Percentiles rank a stretch among this genome's conserved stretches.
These are phyloP conservation scores for Wallemia ichthyophaga DNA, from an alignment of 1,284 basidiomycete genomes.

Conservation along the genomic window DNA sequence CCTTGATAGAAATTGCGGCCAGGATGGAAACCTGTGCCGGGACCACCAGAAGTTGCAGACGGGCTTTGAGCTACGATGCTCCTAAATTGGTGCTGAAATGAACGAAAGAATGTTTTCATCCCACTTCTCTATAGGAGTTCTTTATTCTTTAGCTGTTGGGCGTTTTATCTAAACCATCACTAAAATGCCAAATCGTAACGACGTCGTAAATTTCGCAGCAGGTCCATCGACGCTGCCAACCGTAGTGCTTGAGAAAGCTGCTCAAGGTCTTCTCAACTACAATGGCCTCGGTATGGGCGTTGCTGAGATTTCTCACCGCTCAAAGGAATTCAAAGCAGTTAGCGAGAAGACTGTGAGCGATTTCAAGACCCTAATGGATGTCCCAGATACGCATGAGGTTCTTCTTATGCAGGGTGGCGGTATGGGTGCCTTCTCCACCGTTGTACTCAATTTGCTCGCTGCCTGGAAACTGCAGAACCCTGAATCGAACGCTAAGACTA, in stretches of 20 bases:
- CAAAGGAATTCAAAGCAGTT: slow-evolving; percentile 33
- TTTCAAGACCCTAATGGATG: slow-evolving; percentile 33
- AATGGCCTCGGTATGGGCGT: slow-evolving; percentile 65
- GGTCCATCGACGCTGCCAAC: slow-evolving; percentile 68
- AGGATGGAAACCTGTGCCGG: slow-evolving; percentile 32
- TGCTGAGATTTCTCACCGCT: slow-evolving; percentile 75
- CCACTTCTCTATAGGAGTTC: neutral
- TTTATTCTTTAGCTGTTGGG: neutral
- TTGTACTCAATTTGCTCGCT: slow-evolving; percentile 62
- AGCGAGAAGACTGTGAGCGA: slow-evolving; percentile 2
- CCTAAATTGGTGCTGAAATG: slow-evolving; percentile 1
- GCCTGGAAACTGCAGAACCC: slow-evolving; percentile 30
- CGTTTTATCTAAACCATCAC: neutral
- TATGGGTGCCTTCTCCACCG: slow-evolving; percentile 58
- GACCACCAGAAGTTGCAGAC: slow-evolving; percentile 18
- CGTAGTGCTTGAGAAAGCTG: slow-evolving; percentile 42
- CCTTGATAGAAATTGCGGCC: slow-evolving; percentile 34
- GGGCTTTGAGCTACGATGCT: neutral
- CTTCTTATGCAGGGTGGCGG: slow-evolving; percentile 82
- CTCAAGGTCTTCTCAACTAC: slow-evolving; percentile 54
- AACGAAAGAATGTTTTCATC: neutral
- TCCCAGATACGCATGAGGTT: slow-evolving; percentile 56
- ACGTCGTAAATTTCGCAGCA: slow-evolving; percentile 58
- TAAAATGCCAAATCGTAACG: neutral
- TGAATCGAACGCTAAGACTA: slow-evolving; percentile 22